phyloP scores from a whole-genome alignment of 169 alveolate species.

The Ichthyophthirius multifiliis region DNA sequence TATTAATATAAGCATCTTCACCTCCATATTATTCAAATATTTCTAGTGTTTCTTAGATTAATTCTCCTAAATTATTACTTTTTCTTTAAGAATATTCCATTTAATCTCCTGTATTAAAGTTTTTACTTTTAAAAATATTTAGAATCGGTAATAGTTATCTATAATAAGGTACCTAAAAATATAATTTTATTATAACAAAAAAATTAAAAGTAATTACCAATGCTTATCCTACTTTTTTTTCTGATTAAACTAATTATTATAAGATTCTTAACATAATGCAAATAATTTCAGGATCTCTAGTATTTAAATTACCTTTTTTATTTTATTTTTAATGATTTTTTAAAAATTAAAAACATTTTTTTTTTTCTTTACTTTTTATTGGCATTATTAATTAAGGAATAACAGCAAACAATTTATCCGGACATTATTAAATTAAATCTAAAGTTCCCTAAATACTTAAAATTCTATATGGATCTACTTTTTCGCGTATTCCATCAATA shows the following conservation, averaged over 20 bases:
- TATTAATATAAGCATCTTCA: constrained; percentile 91
- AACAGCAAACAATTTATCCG: constrained; percentile 87
- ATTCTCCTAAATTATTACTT: constrained; percentile 81
- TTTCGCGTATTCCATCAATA: constrained; percentile 91
- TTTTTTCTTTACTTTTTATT: constrained; percentile 32
- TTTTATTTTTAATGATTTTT: too few relatives aligned
- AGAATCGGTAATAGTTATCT: constrained; percentile 90
- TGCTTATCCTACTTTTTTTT: constrained; percentile 93
- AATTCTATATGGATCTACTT: constrained; percentile 47
- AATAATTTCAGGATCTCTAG: constrained; percentile 91
- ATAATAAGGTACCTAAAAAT: constrained; percentile 90
- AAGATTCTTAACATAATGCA: constrained; percentile 72
- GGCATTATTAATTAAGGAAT: constrained; percentile 93
- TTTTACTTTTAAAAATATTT: constrained; percentile 83
- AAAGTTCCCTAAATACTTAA: constrained; percentile 60
- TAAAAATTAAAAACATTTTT: too few relatives aligned
- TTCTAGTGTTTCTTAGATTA: constrained; percentile 92
- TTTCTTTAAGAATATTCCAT: constrained; percentile 89
- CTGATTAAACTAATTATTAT: constrained; percentile 76
- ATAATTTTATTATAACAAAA: too few relatives aligned
- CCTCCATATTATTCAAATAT: constrained; percentile 90
- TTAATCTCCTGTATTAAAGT: constrained; percentile 79
- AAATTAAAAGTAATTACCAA: constrained; percentile 43
- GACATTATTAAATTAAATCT: constrained; percentile 83
- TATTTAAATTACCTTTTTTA: constrained; percentile 83